A percentile compares a stretch with the other conserved stretches of the same genome.
Conservation (phyloP, 768 basidiomycete species). For the Naganishia randhawae region DNA sequence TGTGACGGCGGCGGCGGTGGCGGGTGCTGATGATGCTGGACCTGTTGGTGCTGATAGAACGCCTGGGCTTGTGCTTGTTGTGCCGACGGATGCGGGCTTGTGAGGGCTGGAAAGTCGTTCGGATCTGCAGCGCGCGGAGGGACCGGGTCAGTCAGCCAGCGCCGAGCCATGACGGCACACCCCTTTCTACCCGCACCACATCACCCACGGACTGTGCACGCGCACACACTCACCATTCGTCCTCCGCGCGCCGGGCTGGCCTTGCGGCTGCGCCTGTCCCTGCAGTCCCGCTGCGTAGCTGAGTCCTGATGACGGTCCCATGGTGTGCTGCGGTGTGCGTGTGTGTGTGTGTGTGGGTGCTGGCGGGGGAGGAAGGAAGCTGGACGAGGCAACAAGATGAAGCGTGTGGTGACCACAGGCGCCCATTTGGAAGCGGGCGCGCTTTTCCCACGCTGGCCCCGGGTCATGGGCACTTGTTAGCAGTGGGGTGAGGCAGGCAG, state of each 20-base stretch:
- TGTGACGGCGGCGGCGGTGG: too few relatives aligned
- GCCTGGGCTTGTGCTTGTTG: constrained; percentile 34
- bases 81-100: constrained; percentile 20
- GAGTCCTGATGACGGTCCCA: constrained; percentile 4
- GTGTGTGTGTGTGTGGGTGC: background rate
- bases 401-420: background rate
- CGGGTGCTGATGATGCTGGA: constrained; percentile 34
- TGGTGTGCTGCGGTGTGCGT: background rate
- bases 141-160: too few relatives aligned
- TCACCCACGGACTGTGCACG: too few relatives aligned
- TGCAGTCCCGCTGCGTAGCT: background rate
- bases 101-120: constrained; percentile 48
- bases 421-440: background rate
- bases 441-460: constrained; percentile 1
- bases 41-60: constrained; percentile 32
- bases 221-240: background rate
- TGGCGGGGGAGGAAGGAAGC: background rate
- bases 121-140: too few relatives aligned
- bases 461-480: too few relatives aligned
- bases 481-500: too few relatives aligned
- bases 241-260: too few relatives aligned
- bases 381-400: background rate
- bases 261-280: background rate
- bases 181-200: background rate
- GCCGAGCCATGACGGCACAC: background rate